Conservation (phyloP, 495 filamentous ascomycete genomes). For the Trypethelium eluteriae region DNA sequence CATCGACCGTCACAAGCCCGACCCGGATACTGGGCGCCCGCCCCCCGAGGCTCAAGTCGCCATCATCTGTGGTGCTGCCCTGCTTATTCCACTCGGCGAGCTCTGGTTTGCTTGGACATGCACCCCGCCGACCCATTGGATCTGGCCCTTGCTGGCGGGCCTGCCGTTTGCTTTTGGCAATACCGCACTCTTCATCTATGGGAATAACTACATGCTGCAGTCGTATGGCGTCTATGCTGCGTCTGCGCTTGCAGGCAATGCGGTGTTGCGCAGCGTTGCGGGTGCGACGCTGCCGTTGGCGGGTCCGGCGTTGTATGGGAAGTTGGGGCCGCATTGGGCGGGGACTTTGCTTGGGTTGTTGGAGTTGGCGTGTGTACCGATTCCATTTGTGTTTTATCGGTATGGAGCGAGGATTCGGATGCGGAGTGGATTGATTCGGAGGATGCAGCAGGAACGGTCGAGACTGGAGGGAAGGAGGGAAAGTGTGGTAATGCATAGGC, state of each 20-base stretch:
- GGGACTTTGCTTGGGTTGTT: slow-evolving; percentile 65
- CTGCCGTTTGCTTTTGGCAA: slow-evolving; percentile 76
- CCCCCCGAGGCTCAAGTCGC: slow-evolving; percentile 68
- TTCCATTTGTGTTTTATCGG: slow-evolving; percentile 70
- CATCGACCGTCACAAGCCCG: slow-evolving; percentile 60
- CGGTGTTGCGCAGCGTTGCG: slow-evolving; percentile 57
- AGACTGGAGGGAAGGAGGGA: slow-evolving; percentile 44
- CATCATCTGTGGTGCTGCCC: slow-evolving; percentile 60
- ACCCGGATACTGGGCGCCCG: slow-evolving; percentile 59
- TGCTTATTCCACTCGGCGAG: slow-evolving; percentile 63
- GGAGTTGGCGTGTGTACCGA: slow-evolving; percentile 63
- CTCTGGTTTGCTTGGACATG: slow-evolving; percentile 79
- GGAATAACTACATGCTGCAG: slow-evolving; percentile 66
- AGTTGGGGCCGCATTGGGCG: slow-evolving; percentile 69
- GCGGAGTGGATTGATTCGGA: slow-evolving; percentile 56
- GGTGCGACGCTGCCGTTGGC: slow-evolving; percentile 69
- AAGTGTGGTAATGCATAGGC: slow-evolving; percentile 28
- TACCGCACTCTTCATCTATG: slow-evolving; percentile 70
- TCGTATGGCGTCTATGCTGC: slow-evolving; percentile 74
- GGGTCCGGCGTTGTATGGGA: slow-evolving; percentile 61
- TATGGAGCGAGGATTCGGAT: slow-evolving; percentile 63
- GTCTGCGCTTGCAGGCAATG: slow-evolving; percentile 68
- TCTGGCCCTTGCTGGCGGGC: slow-evolving; percentile 64
- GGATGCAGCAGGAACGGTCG: slow-evolving; percentile 63
- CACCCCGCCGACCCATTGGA: slow-evolving; percentile 63